Base-by-base conservation (phyloP, 1,284 basidiomycete genomes). In the Ceratobasidium sp. region DNA sequence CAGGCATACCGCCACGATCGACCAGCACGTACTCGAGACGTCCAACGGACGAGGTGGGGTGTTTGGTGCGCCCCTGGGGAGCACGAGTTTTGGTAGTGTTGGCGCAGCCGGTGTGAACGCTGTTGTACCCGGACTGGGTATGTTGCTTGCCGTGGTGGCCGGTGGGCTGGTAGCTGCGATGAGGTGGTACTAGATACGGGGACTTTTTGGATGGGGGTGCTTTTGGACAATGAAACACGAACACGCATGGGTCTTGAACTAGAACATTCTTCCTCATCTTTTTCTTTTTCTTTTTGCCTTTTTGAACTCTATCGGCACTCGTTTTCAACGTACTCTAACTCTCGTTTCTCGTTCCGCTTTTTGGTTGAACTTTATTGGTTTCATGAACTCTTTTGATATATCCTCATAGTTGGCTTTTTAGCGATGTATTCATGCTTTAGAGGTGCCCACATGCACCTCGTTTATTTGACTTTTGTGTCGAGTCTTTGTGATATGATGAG, bases 1-100 rank as follows among this genome's bases (percentile, higher is more conserved):
- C 33, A 53, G 66, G 44, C 67, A 77, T 26, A 20, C 84, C 83
- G 33, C 84, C 4, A 85, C 85, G 0, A 82, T 86, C 51, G 83
- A 84, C 77, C 81, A 82, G 1, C 81, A 67, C 9, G 84, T 83
- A 0, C 73, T 87, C 68, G 79, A 80, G 77, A 86, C 86, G 12
- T 83, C 84, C 42, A 87, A 87, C 79, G 86, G 86, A 7, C 81
- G 83, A 51, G 83, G 82, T 23, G 82, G 82, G 4, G 18, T 7
- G 3, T 28, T 7, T 15, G 49, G 49, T 28, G 51, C 49, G 7
- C 60, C n/a, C 3, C 46, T 76, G 18, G 72, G 72, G 6, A 76
- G 72, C 39, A 76, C 72, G 49, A 76, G 72, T 76, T 64, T 76
- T 46, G 72, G 72, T 7, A 76, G 72, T 56, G 33, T 76, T 18